Evolutionary conservation across 129 eudicot genomes (phyloP).

Genomic region (Dittrichia graveolens): DNA sequence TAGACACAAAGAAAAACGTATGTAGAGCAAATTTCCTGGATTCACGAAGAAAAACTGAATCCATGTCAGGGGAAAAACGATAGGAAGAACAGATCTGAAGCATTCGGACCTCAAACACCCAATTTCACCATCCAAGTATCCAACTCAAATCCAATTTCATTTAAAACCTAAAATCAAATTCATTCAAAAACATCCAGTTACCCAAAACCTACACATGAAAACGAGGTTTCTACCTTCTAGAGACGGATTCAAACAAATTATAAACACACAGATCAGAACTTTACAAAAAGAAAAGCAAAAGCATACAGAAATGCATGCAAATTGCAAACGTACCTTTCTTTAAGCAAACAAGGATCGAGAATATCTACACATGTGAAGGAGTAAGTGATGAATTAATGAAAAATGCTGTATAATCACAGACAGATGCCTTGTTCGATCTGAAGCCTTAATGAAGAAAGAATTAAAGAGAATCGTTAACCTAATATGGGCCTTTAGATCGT

Average conservation of each 20-base stretch:
- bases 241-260: neutral
- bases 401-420: neutral
- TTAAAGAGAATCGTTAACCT: neutral
- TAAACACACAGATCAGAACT: conserved; percentile 10
- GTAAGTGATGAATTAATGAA: neutral
- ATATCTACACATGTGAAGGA: neutral
- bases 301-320: neutral
- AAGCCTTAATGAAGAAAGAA: conserved; percentile 2
- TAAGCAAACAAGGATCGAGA: too few species aligned
- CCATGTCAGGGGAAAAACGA: neutral
- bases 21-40: neutral
- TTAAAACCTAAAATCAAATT: neutral
- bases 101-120: conserved; percentile 17
- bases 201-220: neutral
- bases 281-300: neutral
- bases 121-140: neutral
- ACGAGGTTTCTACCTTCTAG: conserved; percentile 2
- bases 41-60: neutral
- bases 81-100: conserved; percentile 36
- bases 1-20: conserved; percentile 1
- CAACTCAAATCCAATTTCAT: conserved; percentile 25
- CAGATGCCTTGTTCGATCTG: conserved; percentile 20
- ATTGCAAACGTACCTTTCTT: conserved; percentile 22
- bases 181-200: neutral
- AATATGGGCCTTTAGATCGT: conserved; percentile 25